Percentiles rank a stretch among this genome's conserved stretches.
phyloP scores from a whole-genome alignment of 2,329 filamentous ascomycete genomes.

The Geosmithia putterillii region DNA sequence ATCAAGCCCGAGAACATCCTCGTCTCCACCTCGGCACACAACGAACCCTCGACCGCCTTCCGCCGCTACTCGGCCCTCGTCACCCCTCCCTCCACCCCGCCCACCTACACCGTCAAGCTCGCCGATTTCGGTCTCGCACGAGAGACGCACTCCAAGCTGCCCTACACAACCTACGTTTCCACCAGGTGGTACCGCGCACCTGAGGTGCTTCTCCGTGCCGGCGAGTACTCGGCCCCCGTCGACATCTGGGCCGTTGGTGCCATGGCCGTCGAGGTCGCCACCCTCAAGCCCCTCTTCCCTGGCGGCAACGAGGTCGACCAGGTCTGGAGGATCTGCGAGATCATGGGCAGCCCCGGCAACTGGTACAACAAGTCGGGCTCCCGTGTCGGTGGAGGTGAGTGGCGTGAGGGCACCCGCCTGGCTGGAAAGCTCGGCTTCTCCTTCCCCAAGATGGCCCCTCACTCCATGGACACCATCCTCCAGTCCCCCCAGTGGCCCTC shows the following conservation, averaged over 20 bases:
- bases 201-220: constrained; percentile 84
- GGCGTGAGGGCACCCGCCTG: constrained; percentile 86
- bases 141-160: constrained; percentile 90
- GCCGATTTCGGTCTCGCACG: constrained; percentile 96
- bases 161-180: constrained; percentile 97
- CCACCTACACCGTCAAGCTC: constrained; percentile 92
- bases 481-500: constrained; percentile 85
- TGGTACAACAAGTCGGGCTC: constrained; percentile 90
- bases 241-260: constrained; percentile 98
- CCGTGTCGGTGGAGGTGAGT: constrained; percentile 88
- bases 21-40: constrained; percentile 78
- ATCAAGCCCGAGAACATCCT: constrained; percentile 99
- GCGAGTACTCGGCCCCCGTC: constrained; percentile 93
- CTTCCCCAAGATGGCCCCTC: constrained; percentile 98
- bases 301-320: constrained; percentile 98
- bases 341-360: constrained; percentile 96
- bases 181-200: constrained; percentile 97
- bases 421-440: constrained; percentile 96
- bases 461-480: constrained; percentile 89
- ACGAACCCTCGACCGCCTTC: constrained; percentile 75
- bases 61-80: constrained; percentile 86
- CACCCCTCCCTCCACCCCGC: constrained; percentile 88
- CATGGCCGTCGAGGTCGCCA: constrained; percentile 97
- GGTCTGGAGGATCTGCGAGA: constrained; percentile 97
- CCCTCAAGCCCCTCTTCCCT: constrained; percentile 90